Conservation (phyloP, 495 filamentous ascomycete genomes). For the Viridothelium virens region DNA sequence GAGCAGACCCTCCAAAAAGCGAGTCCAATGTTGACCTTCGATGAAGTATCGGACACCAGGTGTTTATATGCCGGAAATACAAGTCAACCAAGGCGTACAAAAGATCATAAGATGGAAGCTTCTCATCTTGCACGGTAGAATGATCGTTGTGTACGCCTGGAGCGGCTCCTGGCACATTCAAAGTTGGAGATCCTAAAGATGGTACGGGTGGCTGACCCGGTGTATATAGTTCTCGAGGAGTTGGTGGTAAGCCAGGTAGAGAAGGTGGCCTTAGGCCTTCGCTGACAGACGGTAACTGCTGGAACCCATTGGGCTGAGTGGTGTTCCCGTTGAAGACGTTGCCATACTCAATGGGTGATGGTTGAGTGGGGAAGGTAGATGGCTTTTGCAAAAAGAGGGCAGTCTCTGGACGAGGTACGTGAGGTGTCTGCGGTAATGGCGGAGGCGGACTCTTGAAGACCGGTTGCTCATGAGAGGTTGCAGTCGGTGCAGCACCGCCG, state of each 20-base stretch:
- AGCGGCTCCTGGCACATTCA: constrained; percentile 32
- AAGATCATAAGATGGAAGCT: constrained; percentile 78
- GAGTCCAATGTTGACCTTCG: constrained; percentile 68
- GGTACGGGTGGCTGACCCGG: constrained; percentile 34
- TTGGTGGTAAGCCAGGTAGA: constrained; percentile 7
- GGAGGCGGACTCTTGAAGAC: constrained; percentile 24
- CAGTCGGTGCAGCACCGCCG: constrained; percentile 12
- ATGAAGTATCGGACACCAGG: constrained; percentile 85
- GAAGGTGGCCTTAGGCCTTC: background rate
- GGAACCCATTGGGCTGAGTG: background rate
- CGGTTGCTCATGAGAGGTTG: constrained; percentile 22
- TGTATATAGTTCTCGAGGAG: constrained; percentile 44
- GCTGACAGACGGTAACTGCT: constrained; percentile 3
- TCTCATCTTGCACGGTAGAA: constrained; percentile 49
- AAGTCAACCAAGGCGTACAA: constrained; percentile 73
- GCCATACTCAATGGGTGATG: background rate
- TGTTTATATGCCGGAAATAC: constrained; percentile 86
- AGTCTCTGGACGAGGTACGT: constrained; percentile 52
- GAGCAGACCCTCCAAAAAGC: constrained; percentile 66
- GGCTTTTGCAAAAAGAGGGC: constrained; percentile 57
- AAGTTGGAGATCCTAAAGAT: constrained; percentile 40
- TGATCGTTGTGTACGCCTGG: constrained; percentile 8
- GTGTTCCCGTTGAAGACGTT: constrained; percentile 5
- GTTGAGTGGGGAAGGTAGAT: constrained; percentile 26
- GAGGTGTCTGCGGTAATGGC: constrained; percentile 28